These are phyloP conservation scores for Ascochyta pisi DNA, from an alignment of 2,329 filamentous ascomycete species.

Conservation along the genomic window DNA sequence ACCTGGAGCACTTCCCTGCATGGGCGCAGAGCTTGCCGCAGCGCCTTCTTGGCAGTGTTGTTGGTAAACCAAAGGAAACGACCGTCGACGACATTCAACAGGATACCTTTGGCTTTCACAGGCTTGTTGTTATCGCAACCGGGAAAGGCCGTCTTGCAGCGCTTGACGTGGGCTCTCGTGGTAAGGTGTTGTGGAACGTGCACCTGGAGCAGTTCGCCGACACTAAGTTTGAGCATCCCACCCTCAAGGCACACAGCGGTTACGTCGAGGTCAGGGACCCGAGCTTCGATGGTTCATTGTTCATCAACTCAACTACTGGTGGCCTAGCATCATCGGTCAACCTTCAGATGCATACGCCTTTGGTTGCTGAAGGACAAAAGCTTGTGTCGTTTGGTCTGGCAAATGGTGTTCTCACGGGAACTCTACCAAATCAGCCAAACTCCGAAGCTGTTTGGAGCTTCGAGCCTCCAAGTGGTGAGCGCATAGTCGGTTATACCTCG, in stretches of 20 bases:
- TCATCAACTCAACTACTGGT: slow-evolving; percentile 46
- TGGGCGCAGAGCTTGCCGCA: slow-evolving; percentile 74
- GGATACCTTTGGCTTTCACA: slow-evolving; percentile 87
- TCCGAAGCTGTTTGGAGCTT: slow-evolving; percentile 71
- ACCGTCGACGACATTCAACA: slow-evolving; percentile 61
- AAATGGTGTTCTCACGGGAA: slow-evolving; percentile 44
- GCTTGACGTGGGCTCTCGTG: slow-evolving; percentile 77
- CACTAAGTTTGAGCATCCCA: slow-evolving; percentile 68
- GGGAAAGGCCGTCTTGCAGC: slow-evolving; percentile 79
- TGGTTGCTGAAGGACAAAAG: slow-evolving; percentile 27
- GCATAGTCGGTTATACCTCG: slow-evolving; percentile 71
- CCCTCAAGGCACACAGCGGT: slow-evolving; percentile 40
- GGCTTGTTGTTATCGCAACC: slow-evolving; percentile 81
- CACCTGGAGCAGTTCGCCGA: slow-evolving; percentile 66
- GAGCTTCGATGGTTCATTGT: slow-evolving; percentile 30
- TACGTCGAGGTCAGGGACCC: slow-evolving; percentile 44
- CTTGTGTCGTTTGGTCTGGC: slow-evolving; percentile 43
- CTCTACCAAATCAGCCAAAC: slow-evolving; percentile 28
- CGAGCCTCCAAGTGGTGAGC: slow-evolving; percentile 68
- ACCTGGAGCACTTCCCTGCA: slow-evolving; percentile 76
- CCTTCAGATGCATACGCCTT: slow-evolving; percentile 19
- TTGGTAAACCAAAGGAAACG: slow-evolving; percentile 65
- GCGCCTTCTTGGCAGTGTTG: slow-evolving; percentile 65
- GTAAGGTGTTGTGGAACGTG: slow-evolving; percentile 77
- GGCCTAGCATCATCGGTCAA: slow-evolving; percentile 30